Evolutionary conservation across 202 grass and related monocot genomes (phyloP).

Genomic region (Panicum virgatum): DNA sequence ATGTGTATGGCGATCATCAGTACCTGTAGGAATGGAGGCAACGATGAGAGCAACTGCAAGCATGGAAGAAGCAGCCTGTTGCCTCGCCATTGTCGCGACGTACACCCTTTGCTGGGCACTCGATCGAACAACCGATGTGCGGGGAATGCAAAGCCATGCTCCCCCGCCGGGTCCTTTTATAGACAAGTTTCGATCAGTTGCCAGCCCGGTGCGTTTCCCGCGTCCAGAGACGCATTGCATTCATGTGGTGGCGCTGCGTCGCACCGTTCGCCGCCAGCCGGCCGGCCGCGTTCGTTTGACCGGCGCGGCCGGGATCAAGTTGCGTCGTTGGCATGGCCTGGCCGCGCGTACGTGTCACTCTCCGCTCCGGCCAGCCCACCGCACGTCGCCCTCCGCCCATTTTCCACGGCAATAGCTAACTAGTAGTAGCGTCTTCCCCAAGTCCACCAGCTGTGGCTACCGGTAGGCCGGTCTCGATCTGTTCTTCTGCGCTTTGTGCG

Average conservation of each 20-base stretch:
- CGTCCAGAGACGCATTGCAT: neutral
- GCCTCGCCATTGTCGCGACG: slow-evolving; percentile 15
- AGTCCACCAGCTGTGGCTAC: neutral
- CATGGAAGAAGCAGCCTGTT: slow-evolving; percentile 32
- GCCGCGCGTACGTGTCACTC: neutral
- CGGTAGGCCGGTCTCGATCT: neutral
- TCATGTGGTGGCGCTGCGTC: neutral
- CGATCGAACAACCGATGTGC: neutral
- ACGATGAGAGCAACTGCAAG: slow-evolving; percentile 33
- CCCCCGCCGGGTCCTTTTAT: neutral
- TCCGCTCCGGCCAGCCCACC: too few relatives aligned
- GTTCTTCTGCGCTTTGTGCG: neutral
- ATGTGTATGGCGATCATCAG: neutral
- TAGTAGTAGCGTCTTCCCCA: neutral
- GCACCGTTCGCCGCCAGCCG: neutral
- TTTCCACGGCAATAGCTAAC: slow-evolving; percentile 17
- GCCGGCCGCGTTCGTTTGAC: neutral
- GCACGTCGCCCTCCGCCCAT: neutral
- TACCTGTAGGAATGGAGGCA: slow-evolving; percentile 34
- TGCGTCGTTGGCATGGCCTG: neutral
- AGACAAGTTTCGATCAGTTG: neutral
- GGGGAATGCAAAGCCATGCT: neutral
- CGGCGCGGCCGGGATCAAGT: neutral
- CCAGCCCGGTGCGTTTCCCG: slow-evolving; percentile 6
- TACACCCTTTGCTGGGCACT: too few relatives aligned